Percentiles rank a stretch among this genome's conserved stretches.
Evolutionary conservation across 2,329 filamentous ascomycete species (phyloP).

Genomic region (Balansia obtecta): DNA sequence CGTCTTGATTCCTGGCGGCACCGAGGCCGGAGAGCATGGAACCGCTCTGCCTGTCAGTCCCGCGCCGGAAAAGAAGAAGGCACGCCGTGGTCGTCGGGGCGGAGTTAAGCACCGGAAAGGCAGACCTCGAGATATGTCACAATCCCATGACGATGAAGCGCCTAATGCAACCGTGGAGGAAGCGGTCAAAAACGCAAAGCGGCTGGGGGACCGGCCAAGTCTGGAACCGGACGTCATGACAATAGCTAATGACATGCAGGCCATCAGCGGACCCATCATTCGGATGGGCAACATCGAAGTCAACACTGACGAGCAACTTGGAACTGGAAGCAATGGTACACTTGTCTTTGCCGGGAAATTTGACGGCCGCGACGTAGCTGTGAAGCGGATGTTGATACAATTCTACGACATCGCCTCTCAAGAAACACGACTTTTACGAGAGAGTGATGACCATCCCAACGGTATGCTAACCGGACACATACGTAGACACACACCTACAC

Average conservation of each 20-base stretch:
- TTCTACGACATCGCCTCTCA: conserved; percentile 94
- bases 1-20: background rate
- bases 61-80: conserved; percentile 45
- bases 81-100: conserved; percentile 58
- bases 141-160: conserved; percentile 35
- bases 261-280: conserved; percentile 46
- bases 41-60: background rate
- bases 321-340: conserved; percentile 89
- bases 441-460: conserved; percentile 92
- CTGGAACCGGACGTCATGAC: conserved; percentile 52
- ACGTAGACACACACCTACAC: too few species aligned
- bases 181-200: conserved; percentile 45
- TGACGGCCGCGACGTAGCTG: conserved; percentile 82
- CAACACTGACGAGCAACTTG: conserved; percentile 49
- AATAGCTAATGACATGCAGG: conserved; percentile 42
- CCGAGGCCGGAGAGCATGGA: background rate
- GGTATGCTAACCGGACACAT: conserved; percentile 29
- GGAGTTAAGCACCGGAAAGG: conserved; percentile 55
- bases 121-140: conserved; percentile 39
- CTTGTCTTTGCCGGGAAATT: conserved; percentile 92
- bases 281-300: conserved; percentile 53
- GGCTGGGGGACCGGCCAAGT: conserved; percentile 38
- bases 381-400: conserved; percentile 92
- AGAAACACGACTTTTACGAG: conserved; percentile 78
- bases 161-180: conserved; percentile 43